Conservation (phyloP, 805 yeast genomes). For the Yarrowia yakushimensis region DNA sequence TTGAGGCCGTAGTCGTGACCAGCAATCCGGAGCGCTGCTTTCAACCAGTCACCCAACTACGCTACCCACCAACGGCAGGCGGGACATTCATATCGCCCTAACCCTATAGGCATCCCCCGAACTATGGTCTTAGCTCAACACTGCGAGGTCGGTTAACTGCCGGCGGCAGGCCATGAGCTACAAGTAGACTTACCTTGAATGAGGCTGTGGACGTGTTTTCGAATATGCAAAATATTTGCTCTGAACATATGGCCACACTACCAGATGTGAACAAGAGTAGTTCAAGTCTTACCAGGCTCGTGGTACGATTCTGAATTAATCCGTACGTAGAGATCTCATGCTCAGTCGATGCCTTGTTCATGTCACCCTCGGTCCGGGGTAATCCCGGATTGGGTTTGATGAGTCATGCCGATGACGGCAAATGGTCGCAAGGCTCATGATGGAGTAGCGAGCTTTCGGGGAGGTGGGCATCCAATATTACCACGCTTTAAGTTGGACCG, state of each 20-base stretch:
- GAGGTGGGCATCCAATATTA: too few relatives aligned
- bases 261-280: too few relatives aligned
- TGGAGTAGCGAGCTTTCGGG: too few relatives aligned
- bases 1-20: too few relatives aligned
- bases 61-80: constrained; percentile 4
- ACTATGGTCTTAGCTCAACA: not conserved
- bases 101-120: not conserved
- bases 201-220: too few relatives aligned
- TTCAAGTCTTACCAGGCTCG: too few relatives aligned
- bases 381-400: constrained; percentile 21
- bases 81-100: constrained; percentile 10
- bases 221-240: too few relatives aligned
- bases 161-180: constrained; percentile 17
- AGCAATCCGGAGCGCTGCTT: too few relatives aligned
- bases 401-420: constrained; percentile 24
- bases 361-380: constrained; percentile 26
- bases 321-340: not conserved
- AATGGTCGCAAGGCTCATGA: not conserved
- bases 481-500: constrained; percentile 18
- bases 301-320: not conserved
- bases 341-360: not conserved
- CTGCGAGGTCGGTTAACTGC: constrained; percentile 13
- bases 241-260: too few relatives aligned
- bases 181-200: not conserved
- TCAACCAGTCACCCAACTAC: not conserved